phyloP scores from a whole-genome alignment of 345 rosid genomes.

The Rhodamnia argentea region DNA sequence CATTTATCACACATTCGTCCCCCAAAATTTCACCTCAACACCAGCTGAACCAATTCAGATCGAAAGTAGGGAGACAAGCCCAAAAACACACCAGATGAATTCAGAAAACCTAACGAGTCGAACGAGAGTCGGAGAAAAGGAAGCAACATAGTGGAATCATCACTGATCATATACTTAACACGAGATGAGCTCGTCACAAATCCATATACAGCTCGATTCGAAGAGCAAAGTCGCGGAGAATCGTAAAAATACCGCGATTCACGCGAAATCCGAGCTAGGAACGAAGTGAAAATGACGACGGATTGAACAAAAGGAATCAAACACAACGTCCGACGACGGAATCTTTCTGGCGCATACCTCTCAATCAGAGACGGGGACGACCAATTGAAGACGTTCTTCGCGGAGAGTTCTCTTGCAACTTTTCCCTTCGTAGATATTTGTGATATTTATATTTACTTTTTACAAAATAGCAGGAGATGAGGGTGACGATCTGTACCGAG shows the following conservation, averaged over 20 bases:
- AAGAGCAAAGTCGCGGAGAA: not conserved
- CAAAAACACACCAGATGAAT: not conserved
- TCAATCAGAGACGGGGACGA: not conserved
- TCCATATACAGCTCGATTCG: not conserved
- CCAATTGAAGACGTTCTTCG: not conserved
- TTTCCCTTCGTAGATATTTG: not conserved
- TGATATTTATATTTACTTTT: not conserved
- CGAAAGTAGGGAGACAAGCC: too few relatives aligned
- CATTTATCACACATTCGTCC: not conserved
- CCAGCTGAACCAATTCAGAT: not conserved
- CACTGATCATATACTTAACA: not conserved
- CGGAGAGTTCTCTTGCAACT: not conserved
- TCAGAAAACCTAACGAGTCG: not conserved
- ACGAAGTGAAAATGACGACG: not conserved
- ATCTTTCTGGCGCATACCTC: not conserved
- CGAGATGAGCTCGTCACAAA: not conserved
- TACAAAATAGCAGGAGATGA: not conserved
- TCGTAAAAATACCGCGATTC: not conserved
- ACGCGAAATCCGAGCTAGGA: not conserved
- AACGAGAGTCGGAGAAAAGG: not conserved
- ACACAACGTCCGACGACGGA: not conserved
- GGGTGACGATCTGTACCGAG: slow-evolving; percentile 13
- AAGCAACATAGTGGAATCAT: not conserved
- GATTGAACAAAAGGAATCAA: not conserved
- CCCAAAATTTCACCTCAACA: not conserved